Evolutionary conservation across 23 red algal genomes (phyloP), one percentile per base, ranked within the genome.

Genomic region (Gracilaria gracilis): DNA sequence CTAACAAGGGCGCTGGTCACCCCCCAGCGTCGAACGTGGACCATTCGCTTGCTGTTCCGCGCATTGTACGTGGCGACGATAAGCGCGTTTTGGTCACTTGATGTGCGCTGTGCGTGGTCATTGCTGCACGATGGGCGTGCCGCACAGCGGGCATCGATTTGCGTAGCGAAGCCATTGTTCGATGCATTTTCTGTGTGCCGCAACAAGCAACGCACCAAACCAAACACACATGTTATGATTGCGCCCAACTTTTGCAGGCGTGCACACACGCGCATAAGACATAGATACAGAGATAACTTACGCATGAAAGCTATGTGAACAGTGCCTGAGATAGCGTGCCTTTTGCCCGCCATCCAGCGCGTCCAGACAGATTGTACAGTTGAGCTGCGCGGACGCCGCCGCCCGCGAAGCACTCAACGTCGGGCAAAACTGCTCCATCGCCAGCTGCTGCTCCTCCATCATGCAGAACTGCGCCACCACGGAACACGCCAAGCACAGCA

Each of bases 61-160:
- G 61, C 61, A 14, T 65, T 24, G 61, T 65, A 3, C 61, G 61
- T 6, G 4, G 61, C 16, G 5, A 38, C 29, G 32, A 32, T 34
- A 19, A 3, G 64, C 64, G 16, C 31, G 31, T 69, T 36, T 69
- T 69, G 64, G 31, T 69, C 27, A 69, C 64, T 36, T 69, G 64
- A 69, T 69, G 28, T 32, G 64, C 32, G 64, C 64, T 37, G 28
- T 37, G 3, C 17, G 32, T 38, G 11, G 38, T 69, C 64, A 38
- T 8, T 36, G 20, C 9, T 61, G 61, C 17, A 85, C 47, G 19
- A 90, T 81, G 25, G 48, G 74, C 0, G 74, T 86, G 65, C 76
- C 66, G 50, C 93, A 95, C 31, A 95, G 55, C 23, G 93, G 93
- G 66, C 93, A 95, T 6, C 93, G 82, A 40, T 95, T 95, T 34